phyloP scores from a whole-genome alignment of 2,329 filamentous ascomycete species.

The Chrysosporium keratinophilum region DNA sequence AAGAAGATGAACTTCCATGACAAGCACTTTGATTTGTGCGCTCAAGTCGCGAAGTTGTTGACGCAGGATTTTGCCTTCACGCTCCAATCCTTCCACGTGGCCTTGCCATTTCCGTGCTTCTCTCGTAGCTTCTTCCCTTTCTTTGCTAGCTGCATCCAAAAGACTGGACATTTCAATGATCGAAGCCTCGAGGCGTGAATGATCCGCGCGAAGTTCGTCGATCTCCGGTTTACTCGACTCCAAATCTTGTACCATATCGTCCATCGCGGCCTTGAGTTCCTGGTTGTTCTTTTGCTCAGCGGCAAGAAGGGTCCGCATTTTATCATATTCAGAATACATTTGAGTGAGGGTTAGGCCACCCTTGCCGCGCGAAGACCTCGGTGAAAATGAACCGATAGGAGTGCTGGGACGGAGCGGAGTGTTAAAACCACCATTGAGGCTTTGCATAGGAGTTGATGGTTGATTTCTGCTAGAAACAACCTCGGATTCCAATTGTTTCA shows the following conservation, averaged over 20 bases:
- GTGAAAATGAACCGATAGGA: conserved; percentile 42
- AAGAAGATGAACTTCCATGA: conserved; percentile 69
- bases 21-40: conserved; percentile 77
- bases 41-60: conserved; percentile 84
- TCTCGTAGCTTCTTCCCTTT: conserved; percentile 68
- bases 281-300: conserved; percentile 64
- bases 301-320: conserved; percentile 57
- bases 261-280: conserved; percentile 64
- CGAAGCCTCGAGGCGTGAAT: conserved; percentile 67
- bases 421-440: conserved; percentile 41
- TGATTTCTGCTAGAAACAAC: conserved; percentile 34
- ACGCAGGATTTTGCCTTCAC: conserved; percentile 66
- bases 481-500: conserved; percentile 52
- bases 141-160: conserved; percentile 69
- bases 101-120: conserved; percentile 67
- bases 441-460: conserved; percentile 46
- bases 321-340: conserved; percentile 52
- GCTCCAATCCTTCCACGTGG: conserved; percentile 51
- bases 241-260: conserved; percentile 74
- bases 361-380: conserved; percentile 45
- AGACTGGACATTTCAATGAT: conserved; percentile 75
- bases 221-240: conserved; percentile 82
- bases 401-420: conserved; percentile 44
- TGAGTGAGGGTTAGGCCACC: conserved; percentile 51
- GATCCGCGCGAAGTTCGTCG: conserved; percentile 71